Conservation (phyloP, 768 basidiomycete genomes). For the Kwoniella europaea region DNA sequence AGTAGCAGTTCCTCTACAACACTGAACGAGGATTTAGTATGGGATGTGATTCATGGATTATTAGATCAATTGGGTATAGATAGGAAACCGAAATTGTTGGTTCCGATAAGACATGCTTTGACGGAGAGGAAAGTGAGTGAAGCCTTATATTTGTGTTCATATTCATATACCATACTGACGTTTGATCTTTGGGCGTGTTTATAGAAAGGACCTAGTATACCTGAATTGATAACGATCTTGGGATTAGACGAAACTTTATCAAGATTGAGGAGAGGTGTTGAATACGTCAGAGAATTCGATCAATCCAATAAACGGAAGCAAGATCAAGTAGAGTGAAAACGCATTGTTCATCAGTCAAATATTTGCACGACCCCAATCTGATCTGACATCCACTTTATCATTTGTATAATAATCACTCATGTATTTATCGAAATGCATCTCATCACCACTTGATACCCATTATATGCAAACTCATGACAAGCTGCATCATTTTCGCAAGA, state of each 20-base stretch:
- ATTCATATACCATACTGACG: not conserved
- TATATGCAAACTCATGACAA: not conserved
- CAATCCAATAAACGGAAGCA: not conserved
- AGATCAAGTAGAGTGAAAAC: not conserved
- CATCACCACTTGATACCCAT: not conserved
- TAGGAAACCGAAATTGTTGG: slow-evolving; percentile 68
- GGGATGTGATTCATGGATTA: slow-evolving; percentile 57
- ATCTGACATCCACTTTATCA: no score
- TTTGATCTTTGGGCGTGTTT: not conserved
- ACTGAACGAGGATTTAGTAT: slow-evolving; percentile 59
- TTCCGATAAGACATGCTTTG: slow-evolving; percentile 73
- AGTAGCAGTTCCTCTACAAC: slow-evolving; percentile 44
- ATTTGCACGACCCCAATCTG: no score
- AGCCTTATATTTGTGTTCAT: no score
- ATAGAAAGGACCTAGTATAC: slow-evolving; percentile 62
- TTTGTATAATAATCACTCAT: no score
- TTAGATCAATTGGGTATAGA: slow-evolving; percentile 22
- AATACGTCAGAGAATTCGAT: slow-evolving; percentile 25
- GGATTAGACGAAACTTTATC: slow-evolving; percentile 51
- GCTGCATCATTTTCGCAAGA: not conserved
- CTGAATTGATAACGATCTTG: slow-evolving; percentile 60
- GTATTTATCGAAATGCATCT: not conserved
- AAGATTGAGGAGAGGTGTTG: slow-evolving; percentile 35
- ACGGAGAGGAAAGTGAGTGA: slow-evolving; percentile 78
- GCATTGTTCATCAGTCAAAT: no score